Evolutionary conservation across 2,329 filamentous ascomycete genomes (phyloP), one percentile per base, ranked within the genome.

Genomic region (Colletotrichum truncatum): DNA sequence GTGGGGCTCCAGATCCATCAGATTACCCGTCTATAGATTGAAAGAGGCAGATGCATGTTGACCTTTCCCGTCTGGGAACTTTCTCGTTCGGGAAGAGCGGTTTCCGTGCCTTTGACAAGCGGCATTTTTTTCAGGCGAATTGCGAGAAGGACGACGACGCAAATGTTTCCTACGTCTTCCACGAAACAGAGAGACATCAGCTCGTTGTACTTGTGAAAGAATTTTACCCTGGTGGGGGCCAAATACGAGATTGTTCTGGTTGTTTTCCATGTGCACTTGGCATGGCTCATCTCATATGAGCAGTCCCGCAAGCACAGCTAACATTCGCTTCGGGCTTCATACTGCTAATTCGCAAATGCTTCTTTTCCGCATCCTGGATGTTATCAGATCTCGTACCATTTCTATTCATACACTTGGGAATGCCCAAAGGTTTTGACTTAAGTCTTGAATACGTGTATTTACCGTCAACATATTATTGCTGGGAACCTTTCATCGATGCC

Each of bases 11-110:
- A 30, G 32, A 64, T 46, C 30, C 23, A 23, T 38, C 23, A 6
- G 4, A 8, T 34, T 26, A 30, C 53, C 45, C 49, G 48, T 38
- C 48, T 48, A 11, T 23, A 26, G 26, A 61, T 53, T 60, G 30
- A 64, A 55, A 21, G 39, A 25, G 21, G 36, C 41, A 54, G 48
- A 60, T 21, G 16, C 21, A 26, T 41, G 61, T 26, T 39, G 55
- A 61, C 53, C 48, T 18, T 16, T 4, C 30, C 26, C n/a, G 25
- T 1, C 16, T 6, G 4, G 9, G 11, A 18, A 12, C 12, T 54
- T 26, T n/a, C 10, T 23, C n/a, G 25, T 6, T 8, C 34, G 18
- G 10, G 25, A 41, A 41, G 16, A 25, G 28, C 25, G 14, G 14
- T 34, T 30, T 32, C 23, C n/a, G 41, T 28, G 51, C 21, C 43